These are phyloP conservation scores for Phytopythium mirpurense DNA, from an alignment of 352 stramenopile genomes.

Conservation along the genomic window DNA sequence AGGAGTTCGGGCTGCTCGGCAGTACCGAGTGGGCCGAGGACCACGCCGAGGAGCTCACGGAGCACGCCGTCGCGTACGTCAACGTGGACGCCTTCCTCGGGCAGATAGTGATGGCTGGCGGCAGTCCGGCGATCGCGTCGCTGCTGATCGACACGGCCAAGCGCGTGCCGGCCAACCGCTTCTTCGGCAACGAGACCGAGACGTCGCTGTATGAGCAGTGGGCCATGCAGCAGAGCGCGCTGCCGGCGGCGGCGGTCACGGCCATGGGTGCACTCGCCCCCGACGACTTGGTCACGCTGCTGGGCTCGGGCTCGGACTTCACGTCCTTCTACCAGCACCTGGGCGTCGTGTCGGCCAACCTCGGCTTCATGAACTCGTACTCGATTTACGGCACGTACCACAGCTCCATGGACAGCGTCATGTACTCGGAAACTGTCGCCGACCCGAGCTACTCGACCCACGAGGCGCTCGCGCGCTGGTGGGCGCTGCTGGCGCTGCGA, in stretches of 20 bases:
- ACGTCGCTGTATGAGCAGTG: slow-evolving; percentile 39
- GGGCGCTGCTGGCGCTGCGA: slow-evolving; percentile 29
- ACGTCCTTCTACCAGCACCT: slow-evolving; percentile 72
- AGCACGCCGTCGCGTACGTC: slow-evolving; percentile 66
- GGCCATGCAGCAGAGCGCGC: slow-evolving; percentile 8
- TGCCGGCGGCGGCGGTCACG: background rate
- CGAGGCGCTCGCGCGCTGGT: slow-evolving; percentile 25
- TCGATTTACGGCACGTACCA: slow-evolving; percentile 60
- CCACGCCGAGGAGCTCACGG: slow-evolving; percentile 37
- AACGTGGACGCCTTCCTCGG: slow-evolving; percentile 79
- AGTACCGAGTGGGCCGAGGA: slow-evolving; percentile 66
- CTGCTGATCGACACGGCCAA: slow-evolving; percentile 49
- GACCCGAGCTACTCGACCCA: slow-evolving; percentile 43
- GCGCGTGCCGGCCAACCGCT: slow-evolving; percentile 40
- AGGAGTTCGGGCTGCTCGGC: slow-evolving; percentile 73
- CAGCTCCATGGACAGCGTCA: slow-evolving; percentile 68
- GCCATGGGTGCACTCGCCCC: slow-evolving; percentile 14
- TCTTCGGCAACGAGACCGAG: slow-evolving; percentile 16
- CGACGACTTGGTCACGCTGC: slow-evolving; percentile 25
- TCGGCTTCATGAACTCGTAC: slow-evolving; percentile 28
- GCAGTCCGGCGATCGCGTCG: slow-evolving; percentile 52
- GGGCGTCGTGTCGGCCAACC: slow-evolving; percentile 58
- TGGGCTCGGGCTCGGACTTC: slow-evolving; percentile 48
- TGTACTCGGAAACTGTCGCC: slow-evolving; percentile 35
- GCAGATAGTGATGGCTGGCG: slow-evolving; percentile 30